These are phyloP conservation scores for Amphicarpaea edgeworthii DNA, from an alignment of 306 rosid species.

Conservation along the genomic window DNA sequence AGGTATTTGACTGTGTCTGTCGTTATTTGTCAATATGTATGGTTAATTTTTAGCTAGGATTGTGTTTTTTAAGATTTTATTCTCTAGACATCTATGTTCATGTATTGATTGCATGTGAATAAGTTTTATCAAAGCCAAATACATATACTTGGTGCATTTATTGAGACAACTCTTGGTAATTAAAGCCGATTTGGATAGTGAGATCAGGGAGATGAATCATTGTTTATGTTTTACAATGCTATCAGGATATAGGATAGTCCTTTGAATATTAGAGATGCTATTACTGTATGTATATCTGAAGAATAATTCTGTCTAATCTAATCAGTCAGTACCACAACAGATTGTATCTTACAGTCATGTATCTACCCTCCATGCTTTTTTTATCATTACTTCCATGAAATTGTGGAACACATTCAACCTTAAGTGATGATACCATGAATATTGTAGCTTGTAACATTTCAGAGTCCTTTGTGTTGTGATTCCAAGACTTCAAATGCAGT, in stretches of 20 bases:
- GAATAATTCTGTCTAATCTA: not conserved
- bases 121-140: not conserved
- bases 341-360: not conserved
- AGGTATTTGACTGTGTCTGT: constrained; percentile 58
- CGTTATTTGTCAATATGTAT: not conserved
- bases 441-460: constrained; percentile 3
- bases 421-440: constrained; percentile 26
- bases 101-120: constrained; percentile 6
- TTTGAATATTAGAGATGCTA: not conserved
- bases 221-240: constrained; percentile 3
- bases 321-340: not conserved
- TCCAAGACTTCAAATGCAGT: constrained; percentile 7
- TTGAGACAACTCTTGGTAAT: not conserved
- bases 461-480: constrained; percentile 13
- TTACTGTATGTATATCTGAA: not conserved
- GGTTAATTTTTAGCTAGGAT: not conserved
- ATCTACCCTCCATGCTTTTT: not conserved
- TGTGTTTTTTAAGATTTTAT: not conserved
- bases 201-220: constrained; percentile 1
- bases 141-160: not conserved
- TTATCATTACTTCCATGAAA: constrained; percentile 1
- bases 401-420: not conserved
- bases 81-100: not conserved
- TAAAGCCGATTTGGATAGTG: constrained; percentile 10
- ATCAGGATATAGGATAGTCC: not conserved